Evolutionary conservation across 805 yeast genomes (phyloP).

Genomic region (Saturnispora mendoncae): DNA sequence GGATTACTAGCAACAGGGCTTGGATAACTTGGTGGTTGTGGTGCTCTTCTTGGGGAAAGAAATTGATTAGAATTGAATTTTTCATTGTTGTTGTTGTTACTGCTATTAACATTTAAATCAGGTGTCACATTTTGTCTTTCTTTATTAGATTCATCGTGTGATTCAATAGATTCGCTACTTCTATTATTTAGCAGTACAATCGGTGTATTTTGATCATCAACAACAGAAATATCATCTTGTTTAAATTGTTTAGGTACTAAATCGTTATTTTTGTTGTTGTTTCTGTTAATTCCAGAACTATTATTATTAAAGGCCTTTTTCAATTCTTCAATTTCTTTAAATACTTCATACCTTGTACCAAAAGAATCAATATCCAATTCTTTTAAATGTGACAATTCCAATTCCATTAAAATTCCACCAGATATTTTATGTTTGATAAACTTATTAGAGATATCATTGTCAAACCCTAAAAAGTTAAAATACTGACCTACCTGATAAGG

Average conservation of each 20-base stretch:
- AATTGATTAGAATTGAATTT: constrained; percentile 24
- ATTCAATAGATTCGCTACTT: not conserved
- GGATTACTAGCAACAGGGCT: constrained; percentile 21
- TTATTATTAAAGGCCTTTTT: constrained; percentile 19
- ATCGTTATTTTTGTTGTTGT: too few relatives aligned
- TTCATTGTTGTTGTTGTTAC: too few relatives aligned
- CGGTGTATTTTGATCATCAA: not conserved
- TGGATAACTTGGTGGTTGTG: constrained; percentile 47
- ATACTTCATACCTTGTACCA: constrained; percentile 90
- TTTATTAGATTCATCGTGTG: not conserved
- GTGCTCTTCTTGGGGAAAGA: constrained; percentile 65
- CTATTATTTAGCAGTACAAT: too few relatives aligned
- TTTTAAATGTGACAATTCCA: constrained; percentile 78
- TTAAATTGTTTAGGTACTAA: not conserved
- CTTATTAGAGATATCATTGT: constrained; percentile 61
- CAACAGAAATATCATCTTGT: too few relatives aligned
- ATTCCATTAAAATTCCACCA: constrained; percentile 75
- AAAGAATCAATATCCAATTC: constrained; percentile 88
- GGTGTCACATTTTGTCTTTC: not conserved
- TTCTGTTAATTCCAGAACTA: too few relatives aligned
- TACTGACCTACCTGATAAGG: constrained; percentile 80
- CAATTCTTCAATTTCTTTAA: constrained; percentile 76
- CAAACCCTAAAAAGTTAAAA: constrained; percentile 67
- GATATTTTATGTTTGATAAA: constrained; percentile 84
- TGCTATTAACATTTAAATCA: not conserved